phyloP scores from a whole-genome alignment of 2,329 filamentous ascomycete species.

The Daldinia sp. region DNA sequence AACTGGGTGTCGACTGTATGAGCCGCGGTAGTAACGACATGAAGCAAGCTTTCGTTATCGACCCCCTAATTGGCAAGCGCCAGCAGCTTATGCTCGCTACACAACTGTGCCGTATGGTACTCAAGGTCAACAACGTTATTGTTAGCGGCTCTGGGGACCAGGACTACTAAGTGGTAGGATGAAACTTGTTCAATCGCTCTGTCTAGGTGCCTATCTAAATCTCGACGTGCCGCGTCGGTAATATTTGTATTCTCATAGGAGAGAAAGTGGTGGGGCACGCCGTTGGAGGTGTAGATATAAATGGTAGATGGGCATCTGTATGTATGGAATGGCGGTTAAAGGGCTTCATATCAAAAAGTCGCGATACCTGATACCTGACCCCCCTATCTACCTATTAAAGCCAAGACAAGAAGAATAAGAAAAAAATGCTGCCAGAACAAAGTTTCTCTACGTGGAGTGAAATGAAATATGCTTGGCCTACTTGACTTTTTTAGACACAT shows the following conservation, averaged over 20 bases:
- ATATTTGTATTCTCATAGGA: not conserved
- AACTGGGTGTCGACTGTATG: slow-evolving; percentile 98
- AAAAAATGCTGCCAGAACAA: not conserved
- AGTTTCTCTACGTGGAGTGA: not conserved
- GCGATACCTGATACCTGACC: slow-evolving; percentile 13
- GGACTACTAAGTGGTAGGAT: slow-evolving; percentile 70
- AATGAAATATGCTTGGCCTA: not conserved
- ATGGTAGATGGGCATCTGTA: slow-evolving; percentile 1
- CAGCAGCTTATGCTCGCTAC: slow-evolving; percentile 96
- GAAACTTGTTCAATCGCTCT: not conserved
- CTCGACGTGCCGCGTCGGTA: not conserved
- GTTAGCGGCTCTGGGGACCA: slow-evolving; percentile 86
- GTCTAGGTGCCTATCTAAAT: not conserved
- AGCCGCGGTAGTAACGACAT: slow-evolving; percentile 93
- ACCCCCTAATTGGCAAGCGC: slow-evolving; percentile 96
- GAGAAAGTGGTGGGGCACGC: not conserved
- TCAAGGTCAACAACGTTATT: slow-evolving; percentile 98
- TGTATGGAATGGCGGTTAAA: not conserved
- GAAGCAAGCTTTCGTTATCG: slow-evolving; percentile 97
- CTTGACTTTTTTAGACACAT: not conserved
- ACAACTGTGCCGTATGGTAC: slow-evolving; percentile 96
- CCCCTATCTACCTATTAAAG: not conserved
- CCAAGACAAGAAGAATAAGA: slow-evolving; percentile 1
- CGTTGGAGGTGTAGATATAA: slow-evolving; percentile 11
- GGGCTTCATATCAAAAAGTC: slow-evolving; percentile 4